Evolutionary conservation across 2,329 filamentous ascomycete genomes (phyloP), one percentile per base, ranked within the genome.

Genomic region (Nigrospora sphaerica): DNA sequence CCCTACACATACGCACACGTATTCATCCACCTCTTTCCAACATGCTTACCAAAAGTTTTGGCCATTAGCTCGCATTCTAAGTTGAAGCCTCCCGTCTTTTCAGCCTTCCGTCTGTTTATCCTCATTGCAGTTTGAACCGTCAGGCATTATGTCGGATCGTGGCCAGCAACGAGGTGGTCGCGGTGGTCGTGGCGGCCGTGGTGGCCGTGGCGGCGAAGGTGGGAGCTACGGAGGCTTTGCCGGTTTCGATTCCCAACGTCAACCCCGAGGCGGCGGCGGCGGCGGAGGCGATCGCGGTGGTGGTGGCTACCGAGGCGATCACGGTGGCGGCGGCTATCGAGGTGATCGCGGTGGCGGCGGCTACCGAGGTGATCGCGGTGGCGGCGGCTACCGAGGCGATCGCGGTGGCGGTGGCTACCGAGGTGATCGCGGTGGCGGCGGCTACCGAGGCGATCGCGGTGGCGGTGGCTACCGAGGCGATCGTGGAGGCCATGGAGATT

Each of bases 401-500:
- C 44, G 54, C 32, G 48, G 56, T 12, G 54, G 53, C 38, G 39
- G 45, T 31, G 48, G 42, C 6, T 44, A 33, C 19, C 35, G 42
- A 3, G 48, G 48, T 28, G 49, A 48, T 11, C 42, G 49, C 13
- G 49, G 51, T 12, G 52, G 52, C 36, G 44, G 46, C 6, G 46
- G 51, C 34, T n/a, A n/a, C n/a, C 31, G 54, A n/a, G 54, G 56
- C 10, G 49, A 49, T 38, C 40, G 54, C 28, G 45, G 56, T 45
- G 52, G 57, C 23, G 46, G 53, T 14, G 41, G 45, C n/a, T 46
- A 39, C 16, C 37, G 50, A 12, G 47, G 52, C 16, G 50, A 50
- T 31, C 48, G 51, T 33, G 55, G 55, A 23, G 57, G 56, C 35
- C 50, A 52, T 6, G 57, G 60, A 32, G 57, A 53, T 12, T 49